Evolutionary conservation across 2,329 filamentous ascomycete genomes (phyloP).

Genomic region (Colletotrichum sublineola): DNA sequence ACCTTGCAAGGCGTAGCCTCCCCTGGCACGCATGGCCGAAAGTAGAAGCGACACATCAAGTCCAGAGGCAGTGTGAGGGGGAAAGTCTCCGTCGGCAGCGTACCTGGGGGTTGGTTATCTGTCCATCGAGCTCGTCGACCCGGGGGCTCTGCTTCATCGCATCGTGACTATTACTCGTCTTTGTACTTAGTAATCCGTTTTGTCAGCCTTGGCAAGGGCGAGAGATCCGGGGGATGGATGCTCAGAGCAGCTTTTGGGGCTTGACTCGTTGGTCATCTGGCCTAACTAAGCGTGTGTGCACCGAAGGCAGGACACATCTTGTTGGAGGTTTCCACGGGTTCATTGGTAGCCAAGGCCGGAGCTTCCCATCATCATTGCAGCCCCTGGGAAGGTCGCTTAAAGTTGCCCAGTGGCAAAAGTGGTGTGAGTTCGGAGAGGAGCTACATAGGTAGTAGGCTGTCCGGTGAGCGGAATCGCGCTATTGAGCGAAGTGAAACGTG

Average conservation of each 20-base stretch:
- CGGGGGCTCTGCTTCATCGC: constrained; percentile 1
- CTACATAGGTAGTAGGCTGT: background rate
- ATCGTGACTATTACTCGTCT: constrained; percentile 21
- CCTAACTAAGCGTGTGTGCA: background rate
- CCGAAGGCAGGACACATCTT: constrained; percentile 6
- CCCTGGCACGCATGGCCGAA: constrained; percentile 36
- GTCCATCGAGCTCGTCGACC: constrained; percentile 17
- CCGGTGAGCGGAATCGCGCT: constrained; percentile 21
- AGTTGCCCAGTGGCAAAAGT: constrained; percentile 30
- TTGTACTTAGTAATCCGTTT: constrained; percentile 21
- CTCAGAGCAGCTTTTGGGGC: constrained; percentile 20
- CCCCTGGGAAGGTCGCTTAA: constrained; percentile 28
- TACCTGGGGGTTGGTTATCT: constrained; percentile 25
- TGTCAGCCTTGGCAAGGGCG: constrained; percentile 29
- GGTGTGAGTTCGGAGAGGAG: constrained; percentile 19
- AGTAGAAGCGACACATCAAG: constrained; percentile 12
- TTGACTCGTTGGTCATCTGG: background rate
- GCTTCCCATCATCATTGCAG: constrained; percentile 18
- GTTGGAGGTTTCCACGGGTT: background rate
- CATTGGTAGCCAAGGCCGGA: constrained; percentile 6
- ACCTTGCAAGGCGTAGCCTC: constrained; percentile 40
- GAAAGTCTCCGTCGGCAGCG: constrained; percentile 38
- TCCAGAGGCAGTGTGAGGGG: constrained; percentile 33
- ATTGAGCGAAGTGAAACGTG: constrained; percentile 33
- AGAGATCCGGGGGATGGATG: constrained; percentile 7